Base-by-base conservation (phyloP, 2,329 filamentous ascomycete species). In the Albifimbria verrucaria region DNA sequence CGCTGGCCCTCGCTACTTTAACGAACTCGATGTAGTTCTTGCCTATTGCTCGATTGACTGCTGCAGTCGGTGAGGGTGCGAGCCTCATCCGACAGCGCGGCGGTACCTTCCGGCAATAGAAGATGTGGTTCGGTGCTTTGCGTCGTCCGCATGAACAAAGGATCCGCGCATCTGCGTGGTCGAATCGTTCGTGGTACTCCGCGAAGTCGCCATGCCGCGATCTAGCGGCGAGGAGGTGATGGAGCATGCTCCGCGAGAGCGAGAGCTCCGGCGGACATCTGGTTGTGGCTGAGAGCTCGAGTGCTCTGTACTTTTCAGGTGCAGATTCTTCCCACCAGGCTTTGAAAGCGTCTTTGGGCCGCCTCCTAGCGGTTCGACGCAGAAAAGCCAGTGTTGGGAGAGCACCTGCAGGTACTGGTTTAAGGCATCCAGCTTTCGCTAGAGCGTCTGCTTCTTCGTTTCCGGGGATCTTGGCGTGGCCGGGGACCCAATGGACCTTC, bases 11-110 rank as follows among this genome's bases (percentile, higher is more conserved):
- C 4, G 42, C 48, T 17, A 59, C 3, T 7, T 56, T 41, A 36
- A 49, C 24, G 4, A 55, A 57, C 6, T 52, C 52, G n/a, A 44
- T 36, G 18, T 57, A 59, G 50, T 59, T 48, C 51, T 46, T 54
- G 22, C 51, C 50, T 57, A 51, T 36, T 47, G 23, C 50, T 26
- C 46, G 46, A 25, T 54, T 54, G 1, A 52, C 23, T 36, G 46
- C 41, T 25, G 28, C 32, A 12, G 41, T 53, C 15, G 28, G 52
- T 42, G 42, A 57, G 43, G 42, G 51, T 18, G 43, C 39, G 4
- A 55, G 48, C 43, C 43, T 57, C 23, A 49, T 22, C 23, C 25
- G 28, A 51, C 47, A 21, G 7, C 39, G 32, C 15, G 6, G 46
- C 44, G 24, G 47, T 54, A 56, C 36, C 39, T 54, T 54, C 41